Evolutionary conservation across 306 rosid species (phyloP).

Genomic region (Senna tora): DNA sequence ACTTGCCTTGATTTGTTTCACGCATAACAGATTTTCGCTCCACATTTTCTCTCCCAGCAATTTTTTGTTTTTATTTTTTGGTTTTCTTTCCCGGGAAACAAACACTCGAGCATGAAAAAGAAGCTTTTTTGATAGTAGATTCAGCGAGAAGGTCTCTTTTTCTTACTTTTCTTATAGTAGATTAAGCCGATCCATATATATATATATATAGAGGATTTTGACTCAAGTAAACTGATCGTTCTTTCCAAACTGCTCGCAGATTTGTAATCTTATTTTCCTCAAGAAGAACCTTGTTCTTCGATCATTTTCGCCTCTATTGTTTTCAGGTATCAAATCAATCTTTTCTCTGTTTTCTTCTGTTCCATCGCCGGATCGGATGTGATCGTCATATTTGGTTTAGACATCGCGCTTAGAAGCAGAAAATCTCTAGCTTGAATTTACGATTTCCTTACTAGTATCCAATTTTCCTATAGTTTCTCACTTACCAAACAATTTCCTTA

Average conservation of each 20-base stretch:
- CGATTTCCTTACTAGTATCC: not conserved
- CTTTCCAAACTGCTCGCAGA: not conserved
- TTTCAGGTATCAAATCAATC: not conserved
- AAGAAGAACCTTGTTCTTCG: not conserved
- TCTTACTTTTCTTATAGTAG: no score
- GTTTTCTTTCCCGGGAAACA: conserved; percentile 28
- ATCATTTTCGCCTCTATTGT: not conserved
- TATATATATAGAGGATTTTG: not conserved
- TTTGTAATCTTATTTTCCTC: not conserved
- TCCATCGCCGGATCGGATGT: not conserved
- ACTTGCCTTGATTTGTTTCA: not conserved
- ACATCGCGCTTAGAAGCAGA: not conserved
- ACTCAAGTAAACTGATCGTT: not conserved
- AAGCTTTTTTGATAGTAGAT: not conserved
- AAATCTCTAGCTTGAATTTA: not conserved
- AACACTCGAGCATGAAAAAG: not conserved
- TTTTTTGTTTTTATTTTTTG: no score
- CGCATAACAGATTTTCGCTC: conserved; percentile 44
- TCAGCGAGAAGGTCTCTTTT: not conserved
- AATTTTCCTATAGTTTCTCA: not conserved
- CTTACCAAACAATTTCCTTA: not conserved
- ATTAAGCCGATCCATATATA: not conserved
- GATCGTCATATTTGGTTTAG: not conserved
- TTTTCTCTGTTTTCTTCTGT: not conserved
- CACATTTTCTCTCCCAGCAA: conserved; percentile 15